Evolutionary conservation across 2,329 filamentous ascomycete species (phyloP).

Genomic region (Paraphaeosphaeria sporulosa): DNA sequence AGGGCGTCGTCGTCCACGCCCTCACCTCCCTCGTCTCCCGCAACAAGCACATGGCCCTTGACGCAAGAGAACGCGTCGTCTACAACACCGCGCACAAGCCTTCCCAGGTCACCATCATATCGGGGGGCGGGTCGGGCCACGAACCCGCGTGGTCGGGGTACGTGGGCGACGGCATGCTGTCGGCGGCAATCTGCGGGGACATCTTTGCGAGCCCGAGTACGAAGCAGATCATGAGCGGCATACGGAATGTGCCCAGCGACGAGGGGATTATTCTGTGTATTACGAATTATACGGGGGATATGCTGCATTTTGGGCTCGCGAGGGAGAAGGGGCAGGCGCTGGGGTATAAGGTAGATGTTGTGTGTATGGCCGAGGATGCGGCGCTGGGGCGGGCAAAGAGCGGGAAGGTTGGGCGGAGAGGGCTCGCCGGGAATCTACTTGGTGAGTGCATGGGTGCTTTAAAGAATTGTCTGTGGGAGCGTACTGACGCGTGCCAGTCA

Average conservation of each 20-base stretch:
- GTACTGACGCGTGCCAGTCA: conserved; percentile 43
- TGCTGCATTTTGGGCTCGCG: conserved; percentile 59
- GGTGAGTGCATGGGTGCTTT: conserved; percentile 30
- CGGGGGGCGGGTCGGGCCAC: conserved; percentile 57
- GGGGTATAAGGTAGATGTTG: conserved; percentile 55
- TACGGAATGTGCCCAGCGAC: conserved; percentile 55
- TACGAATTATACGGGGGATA: conserved; percentile 60
- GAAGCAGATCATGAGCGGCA: conserved; percentile 59
- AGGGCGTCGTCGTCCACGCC: conserved; percentile 59
- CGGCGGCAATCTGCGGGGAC: conserved; percentile 57
- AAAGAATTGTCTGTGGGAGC: no score
- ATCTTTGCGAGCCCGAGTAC: conserved; percentile 58
- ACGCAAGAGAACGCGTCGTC: conserved; percentile 58
- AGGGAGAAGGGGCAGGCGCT: conserved; percentile 56
- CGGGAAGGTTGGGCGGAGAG: conserved; percentile 58
- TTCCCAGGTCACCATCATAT: conserved; percentile 55
- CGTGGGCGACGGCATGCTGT: conserved; percentile 58
- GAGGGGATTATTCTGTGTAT: conserved; percentile 58
- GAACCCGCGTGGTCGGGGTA: conserved; percentile 60
- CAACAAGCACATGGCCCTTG: conserved; percentile 54
- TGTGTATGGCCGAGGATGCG: conserved; percentile 60
- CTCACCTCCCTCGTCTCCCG: conserved; percentile 57
- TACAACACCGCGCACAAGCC: conserved; percentile 55
- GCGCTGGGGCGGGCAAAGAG: conserved; percentile 58
- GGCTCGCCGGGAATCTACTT: conserved; percentile 60